These are phyloP conservation scores for Aureobasidium sp. DNA, from an alignment of 2,329 filamentous ascomycete species.

Conservation along the genomic window DNA sequence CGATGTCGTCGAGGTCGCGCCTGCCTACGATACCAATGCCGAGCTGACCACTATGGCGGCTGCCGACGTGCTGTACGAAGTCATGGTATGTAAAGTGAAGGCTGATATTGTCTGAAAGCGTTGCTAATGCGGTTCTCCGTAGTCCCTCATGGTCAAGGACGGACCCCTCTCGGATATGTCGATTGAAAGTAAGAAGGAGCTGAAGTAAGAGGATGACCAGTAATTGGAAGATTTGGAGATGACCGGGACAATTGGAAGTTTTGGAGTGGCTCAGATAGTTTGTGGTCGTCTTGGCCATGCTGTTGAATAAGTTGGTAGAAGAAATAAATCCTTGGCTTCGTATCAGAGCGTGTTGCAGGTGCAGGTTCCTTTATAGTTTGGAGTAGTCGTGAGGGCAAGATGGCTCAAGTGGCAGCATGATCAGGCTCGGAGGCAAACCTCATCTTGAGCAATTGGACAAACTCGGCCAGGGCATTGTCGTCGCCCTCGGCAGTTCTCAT, in stretches of 20 bases:
- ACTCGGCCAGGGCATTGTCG: conserved; percentile 36
- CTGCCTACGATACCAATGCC: conserved; percentile 66
- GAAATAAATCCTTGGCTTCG: not conserved
- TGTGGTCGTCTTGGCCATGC: not conserved
- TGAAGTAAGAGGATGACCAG: not conserved
- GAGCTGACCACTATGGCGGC: conserved; percentile 65
- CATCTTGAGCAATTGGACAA: conserved; percentile 38
- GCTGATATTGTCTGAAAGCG: not conserved
- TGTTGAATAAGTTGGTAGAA: not conserved
- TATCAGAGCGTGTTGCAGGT: not conserved
- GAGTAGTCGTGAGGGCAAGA: not conserved
- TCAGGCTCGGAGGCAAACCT: conserved; percentile 26
- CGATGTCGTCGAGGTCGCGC: conserved; percentile 68
- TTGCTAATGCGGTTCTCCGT: not conserved
- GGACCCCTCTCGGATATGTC: conserved; percentile 50
- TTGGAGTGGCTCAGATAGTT: not conserved
- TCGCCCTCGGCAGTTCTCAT: conserved; percentile 26
- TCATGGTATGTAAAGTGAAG: conserved; percentile 44
- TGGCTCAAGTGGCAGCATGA: not conserved
- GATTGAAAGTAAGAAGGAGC: conserved; percentile 10
- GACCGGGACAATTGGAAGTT: not conserved
- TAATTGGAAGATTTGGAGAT: not conserved
- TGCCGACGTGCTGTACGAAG: conserved; percentile 66
- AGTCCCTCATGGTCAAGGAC: conserved; percentile 71
- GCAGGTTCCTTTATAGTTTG: not conserved